Conservation (phyloP, 345 rosid species). For the Garcia nutans region DNA sequence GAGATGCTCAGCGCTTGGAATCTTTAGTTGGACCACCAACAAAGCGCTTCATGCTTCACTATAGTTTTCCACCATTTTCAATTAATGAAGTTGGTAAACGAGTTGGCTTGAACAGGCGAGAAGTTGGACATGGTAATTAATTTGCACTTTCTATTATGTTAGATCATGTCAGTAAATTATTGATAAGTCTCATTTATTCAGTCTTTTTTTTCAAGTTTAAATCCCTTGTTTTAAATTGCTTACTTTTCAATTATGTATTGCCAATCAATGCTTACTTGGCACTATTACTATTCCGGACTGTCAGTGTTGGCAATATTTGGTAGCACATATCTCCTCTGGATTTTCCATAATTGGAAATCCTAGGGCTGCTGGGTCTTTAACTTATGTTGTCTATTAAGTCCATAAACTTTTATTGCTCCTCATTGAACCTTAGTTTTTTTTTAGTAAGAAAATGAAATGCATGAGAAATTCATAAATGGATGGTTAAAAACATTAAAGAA, state of each 20-base stretch:
- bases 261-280: neutral
- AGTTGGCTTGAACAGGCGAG: constrained; percentile 93
- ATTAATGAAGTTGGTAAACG: constrained; percentile 93
- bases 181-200: neutral
- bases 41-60: constrained; percentile 98
- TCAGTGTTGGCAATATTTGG: neutral
- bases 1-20: constrained; percentile 82
- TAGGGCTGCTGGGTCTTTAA: too few species aligned
- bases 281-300: neutral
- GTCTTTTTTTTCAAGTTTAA: neutral
- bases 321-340: neutral
- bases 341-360: too few species aligned
- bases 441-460: too few species aligned
- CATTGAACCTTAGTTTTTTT: too few species aligned
- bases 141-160: constrained; percentile 10
- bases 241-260: neutral
- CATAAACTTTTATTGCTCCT: too few species aligned
- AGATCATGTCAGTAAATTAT: neutral
- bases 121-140: constrained; percentile 91
- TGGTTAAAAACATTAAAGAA: too few species aligned
- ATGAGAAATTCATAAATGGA: too few species aligned
- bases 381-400: too few species aligned
- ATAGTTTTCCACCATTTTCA: constrained; percentile 92
- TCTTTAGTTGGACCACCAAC: constrained; percentile 86
- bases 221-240: neutral